phyloP scores from a whole-genome alignment of 169 alveolate genomes.

The Fabrea salina region DNA sequence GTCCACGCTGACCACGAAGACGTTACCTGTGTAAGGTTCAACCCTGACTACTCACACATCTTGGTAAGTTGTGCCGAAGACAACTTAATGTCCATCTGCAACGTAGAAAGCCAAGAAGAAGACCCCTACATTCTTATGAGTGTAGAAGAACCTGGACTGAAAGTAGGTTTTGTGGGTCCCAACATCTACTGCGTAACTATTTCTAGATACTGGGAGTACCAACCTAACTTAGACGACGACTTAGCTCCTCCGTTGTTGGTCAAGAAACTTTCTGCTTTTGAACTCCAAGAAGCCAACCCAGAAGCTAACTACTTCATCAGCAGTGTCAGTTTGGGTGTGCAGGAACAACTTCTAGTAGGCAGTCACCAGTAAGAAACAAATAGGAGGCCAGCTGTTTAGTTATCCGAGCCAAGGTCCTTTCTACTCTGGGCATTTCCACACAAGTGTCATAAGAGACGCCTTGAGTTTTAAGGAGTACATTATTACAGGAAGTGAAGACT shows the following conservation, averaged over 20 bases:
- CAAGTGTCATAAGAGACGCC: neutral
- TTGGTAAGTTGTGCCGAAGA: constrained; percentile 23
- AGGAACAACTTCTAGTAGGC: neutral
- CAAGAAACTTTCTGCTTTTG: neutral
- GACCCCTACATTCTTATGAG: constrained; percentile 6
- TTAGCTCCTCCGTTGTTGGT: neutral
- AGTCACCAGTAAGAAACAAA: constrained; percentile 19
- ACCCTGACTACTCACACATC: neutral
- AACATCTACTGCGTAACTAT: neutral
- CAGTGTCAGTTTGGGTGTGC: neutral
- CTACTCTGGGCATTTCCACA: neutral
- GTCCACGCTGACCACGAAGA: constrained; percentile 11
- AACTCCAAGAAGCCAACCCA: neutral
- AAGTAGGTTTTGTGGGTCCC: constrained; percentile 14
- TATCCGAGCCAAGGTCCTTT: neutral
- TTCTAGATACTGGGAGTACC: neutral
- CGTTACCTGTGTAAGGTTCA: neutral
- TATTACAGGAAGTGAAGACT: constrained; percentile 19
- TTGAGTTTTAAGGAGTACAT: neutral
- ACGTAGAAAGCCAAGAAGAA: constrained; percentile 5
- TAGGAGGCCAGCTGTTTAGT: neutral
- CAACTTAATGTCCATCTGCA: neutral
- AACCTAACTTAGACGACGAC: neutral
- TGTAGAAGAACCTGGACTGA: constrained; percentile 22
- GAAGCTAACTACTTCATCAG: neutral